Evolutionary conservation across 139 green algal genomes (phyloP), one percentile per base, ranked within the genome.

Genomic region (Chlamydomonas eustigma): DNA sequence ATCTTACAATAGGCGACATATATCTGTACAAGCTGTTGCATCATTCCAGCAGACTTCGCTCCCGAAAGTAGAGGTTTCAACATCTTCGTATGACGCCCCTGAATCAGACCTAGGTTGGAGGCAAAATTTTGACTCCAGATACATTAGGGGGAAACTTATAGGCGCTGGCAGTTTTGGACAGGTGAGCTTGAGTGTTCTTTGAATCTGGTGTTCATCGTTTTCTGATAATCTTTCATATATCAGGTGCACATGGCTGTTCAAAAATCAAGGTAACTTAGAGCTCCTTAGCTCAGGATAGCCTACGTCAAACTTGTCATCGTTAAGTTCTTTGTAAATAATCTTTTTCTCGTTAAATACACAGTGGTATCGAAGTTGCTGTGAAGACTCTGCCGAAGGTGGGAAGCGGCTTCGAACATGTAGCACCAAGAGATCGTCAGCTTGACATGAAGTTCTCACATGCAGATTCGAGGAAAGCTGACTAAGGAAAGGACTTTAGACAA

Each of bases 91-190:
- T n/a, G 44, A 12, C 12, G 12, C 44, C 12, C 44, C 44, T 28
- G 44, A 58, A 18, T 58, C 52, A 68, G 67, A 77, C 51, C 51
- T 77, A 22, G 74, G 74, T 12, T 79, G 74, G 74, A 37, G 58
- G 25, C 32, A 3, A 22, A 63, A 79, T 38, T 79, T 79, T 30
- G 12, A 37, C 63, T 4, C 2, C 3, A 32, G 25, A 28, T 76
- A 30, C 39, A 12, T 83, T 37, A 58, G 72, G 38, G 81, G 81
- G 3, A 86, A 83, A 64, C 38, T 83, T 1, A 71, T 89, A 8
- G 84, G 84, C 18, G 50, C 71, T n/a, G 84, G 84, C 32, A 79
- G 51, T 71, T 89, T 89, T 75, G 84, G 84, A 32, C 74, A 37
- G 8, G 81, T 86, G 22, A 4, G 52, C n/a, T n/a, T n/a, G n/a